Evolutionary conservation across 768 basidiomycete genomes (phyloP), one percentile per base, ranked within the genome.

Genomic region (Amanita exitialis): DNA sequence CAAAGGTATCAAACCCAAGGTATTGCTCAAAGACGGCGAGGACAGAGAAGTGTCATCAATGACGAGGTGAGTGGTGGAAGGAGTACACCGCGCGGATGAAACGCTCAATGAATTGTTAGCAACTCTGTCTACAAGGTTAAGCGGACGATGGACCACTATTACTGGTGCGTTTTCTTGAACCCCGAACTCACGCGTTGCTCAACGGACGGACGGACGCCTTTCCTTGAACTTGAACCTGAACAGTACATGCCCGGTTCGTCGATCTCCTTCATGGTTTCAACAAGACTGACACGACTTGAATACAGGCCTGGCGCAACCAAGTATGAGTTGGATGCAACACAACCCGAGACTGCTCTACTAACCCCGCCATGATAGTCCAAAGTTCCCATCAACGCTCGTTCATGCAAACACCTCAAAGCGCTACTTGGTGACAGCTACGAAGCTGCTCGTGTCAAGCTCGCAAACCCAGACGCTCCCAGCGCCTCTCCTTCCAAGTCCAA

Each of bases 371-470:
- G 15, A 46, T 12, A 51, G 67, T 53, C 57, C 4, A 59, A 64
- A 8, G 61, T 57, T 3, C 70, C 72, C 3, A 62, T 69, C 21
- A 69, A 71, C 53, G 70, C 70, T 7, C 68, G 72, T 15, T 66
- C 69, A 15, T 75, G 73, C 60, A 72, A 73, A 50, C 72, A 74
- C 47, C 59, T 74, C n/a, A 63, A 64, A 43, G 53, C 64, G 12
- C 55, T 73, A 18, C 63, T 74, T 6, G 73, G 73, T 4, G 69
- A 72, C 18, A 62, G 58, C 34, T 73, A 74, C 56, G 72, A 73
- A 54, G 61, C 59, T 34, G 70, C 69, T 9, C 68, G 71, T 15
- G 28, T 69, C 15, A 59, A 64, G 37, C 47, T 65, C 21, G 69
- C 66, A 49, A 69, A 69, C 50, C 66, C 66, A 2, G 42, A 59